These are phyloP conservation scores for Penicillium chermesinum DNA, from an alignment of 495 filamentous ascomycete genomes.

Conservation along the genomic window DNA sequence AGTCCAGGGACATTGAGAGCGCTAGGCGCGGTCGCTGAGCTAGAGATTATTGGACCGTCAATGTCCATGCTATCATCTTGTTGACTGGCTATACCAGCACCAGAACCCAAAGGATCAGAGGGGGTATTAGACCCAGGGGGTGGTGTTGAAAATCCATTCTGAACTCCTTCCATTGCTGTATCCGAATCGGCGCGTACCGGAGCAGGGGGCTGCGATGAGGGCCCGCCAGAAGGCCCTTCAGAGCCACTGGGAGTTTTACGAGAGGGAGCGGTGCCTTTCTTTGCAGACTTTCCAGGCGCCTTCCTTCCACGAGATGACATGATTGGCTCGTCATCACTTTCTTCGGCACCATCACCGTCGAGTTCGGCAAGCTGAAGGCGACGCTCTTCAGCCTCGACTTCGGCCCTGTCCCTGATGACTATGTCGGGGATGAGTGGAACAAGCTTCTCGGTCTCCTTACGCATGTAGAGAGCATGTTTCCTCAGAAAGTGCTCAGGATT, in stretches of 20 bases:
- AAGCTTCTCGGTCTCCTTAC: conserved; percentile 92
- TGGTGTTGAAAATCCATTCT: conserved; percentile 79
- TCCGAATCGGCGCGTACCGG: conserved; percentile 59
- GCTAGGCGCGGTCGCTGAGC: conserved; percentile 56
- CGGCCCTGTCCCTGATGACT: conserved; percentile 78
- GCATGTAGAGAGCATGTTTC: conserved; percentile 92
- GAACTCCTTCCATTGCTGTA: conserved; percentile 58
- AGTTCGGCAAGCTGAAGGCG: conserved; percentile 70
- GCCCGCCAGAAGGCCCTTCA: conserved; percentile 66
- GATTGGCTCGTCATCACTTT: conserved; percentile 97
- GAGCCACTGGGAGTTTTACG: conserved; percentile 62
- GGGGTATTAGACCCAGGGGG: conserved; percentile 74
- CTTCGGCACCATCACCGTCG: conserved; percentile 70
- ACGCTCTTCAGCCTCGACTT: conserved; percentile 94
- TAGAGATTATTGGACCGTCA: conserved; percentile 49
- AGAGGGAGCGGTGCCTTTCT: conserved; percentile 68
- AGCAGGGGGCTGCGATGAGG: conserved; percentile 48
- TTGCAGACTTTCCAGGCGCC: conserved; percentile 65
- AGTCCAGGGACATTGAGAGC: conserved; percentile 36
- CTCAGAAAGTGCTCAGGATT: conserved; percentile 81
- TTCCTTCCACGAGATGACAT: conserved; percentile 94
- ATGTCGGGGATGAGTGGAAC: conserved; percentile 94
- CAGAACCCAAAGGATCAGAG: conserved; percentile 63
- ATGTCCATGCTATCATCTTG: conserved; percentile 78
- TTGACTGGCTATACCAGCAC: conserved; percentile 56